Percentiles rank a stretch among this genome's conserved stretches.
These are phyloP conservation scores for Thozetella sp. DNA, from an alignment of 495 filamentous ascomycete genomes.

Conservation along the genomic window DNA sequence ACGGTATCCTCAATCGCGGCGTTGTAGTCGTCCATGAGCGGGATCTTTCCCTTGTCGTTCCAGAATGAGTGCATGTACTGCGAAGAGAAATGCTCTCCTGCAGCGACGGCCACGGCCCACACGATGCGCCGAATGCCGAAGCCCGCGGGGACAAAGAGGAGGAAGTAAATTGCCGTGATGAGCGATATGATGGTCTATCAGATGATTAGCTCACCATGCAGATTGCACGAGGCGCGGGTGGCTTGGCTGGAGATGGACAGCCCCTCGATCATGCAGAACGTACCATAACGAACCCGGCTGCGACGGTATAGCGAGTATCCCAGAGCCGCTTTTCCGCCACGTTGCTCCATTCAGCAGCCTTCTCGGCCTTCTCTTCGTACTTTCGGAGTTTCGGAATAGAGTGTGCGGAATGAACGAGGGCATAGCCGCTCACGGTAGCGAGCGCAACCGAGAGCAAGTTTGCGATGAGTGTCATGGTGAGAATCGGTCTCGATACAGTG, in stretches of 20 bases:
- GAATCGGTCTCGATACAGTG: too few species aligned
- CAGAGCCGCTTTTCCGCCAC: conserved; percentile 15
- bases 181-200: conserved; percentile 15
- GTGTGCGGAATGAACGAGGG: conserved; percentile 13
- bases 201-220: too few species aligned
- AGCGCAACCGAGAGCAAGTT: conserved; percentile 8
- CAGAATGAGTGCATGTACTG: conserved; percentile 20
- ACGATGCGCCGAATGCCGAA: conserved; percentile 1
- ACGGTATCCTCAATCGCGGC: conserved; percentile 16
- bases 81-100: conserved; percentile 2
- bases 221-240: too few species aligned
- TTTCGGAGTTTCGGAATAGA: conserved; percentile 22
- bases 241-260: too few species aligned
- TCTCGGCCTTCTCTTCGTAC: conserved; percentile 20
- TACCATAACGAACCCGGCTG: conserved; percentile 14
- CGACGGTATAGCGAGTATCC: conserved; percentile 22
- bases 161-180: conserved; percentile 5
- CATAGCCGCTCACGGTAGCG: conserved; percentile 13
- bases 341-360: conserved; percentile 22
- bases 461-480: conserved; percentile 3
- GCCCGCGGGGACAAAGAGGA: conserved; percentile 8
- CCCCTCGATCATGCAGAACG: too few species aligned
- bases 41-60: conserved; percentile 18
- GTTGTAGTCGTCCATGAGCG: conserved; percentile 23
- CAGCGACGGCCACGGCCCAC: conserved; percentile 9